A percentile compares a stretch with the other conserved stretches of the same genome.
Conservation (phyloP, 164 flowering plant species). For the Macadamia integrifolia region DNA sequence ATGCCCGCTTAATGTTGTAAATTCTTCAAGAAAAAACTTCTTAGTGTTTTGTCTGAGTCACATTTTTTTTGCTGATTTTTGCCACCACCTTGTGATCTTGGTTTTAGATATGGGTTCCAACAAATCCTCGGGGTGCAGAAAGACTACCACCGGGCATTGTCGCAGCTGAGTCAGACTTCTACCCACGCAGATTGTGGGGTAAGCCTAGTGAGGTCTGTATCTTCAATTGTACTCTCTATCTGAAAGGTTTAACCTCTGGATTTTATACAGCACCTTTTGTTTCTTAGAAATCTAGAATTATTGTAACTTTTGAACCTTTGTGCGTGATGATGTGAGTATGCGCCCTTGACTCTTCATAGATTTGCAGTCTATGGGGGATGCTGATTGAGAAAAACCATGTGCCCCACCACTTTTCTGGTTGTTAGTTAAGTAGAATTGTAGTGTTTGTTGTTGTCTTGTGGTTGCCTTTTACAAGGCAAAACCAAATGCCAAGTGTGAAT, state of each 20-base stretch:
- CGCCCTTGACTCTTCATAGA: background rate
- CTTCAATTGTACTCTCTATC: constrained; percentile 4
- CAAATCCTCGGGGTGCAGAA: constrained; percentile 96
- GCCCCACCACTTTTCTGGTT: background rate
- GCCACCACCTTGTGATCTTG: constrained; percentile 11
- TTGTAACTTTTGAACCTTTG: background rate
- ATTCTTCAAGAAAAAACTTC: too few species aligned
- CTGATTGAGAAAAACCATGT: too few species aligned
- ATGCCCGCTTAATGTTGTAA: too few species aligned
- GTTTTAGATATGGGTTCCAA: constrained; percentile 73
- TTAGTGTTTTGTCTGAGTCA: background rate
- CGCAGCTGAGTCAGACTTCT: constrained; percentile 67
- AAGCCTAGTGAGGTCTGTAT: constrained; percentile 75
- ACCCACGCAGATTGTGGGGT: constrained; percentile 85
- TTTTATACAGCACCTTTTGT: background rate
- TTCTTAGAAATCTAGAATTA: background rate
- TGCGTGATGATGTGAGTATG: background rate
- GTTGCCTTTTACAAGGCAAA: background rate
- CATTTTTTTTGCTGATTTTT: background rate
- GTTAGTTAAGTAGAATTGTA: background rate
- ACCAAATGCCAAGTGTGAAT: background rate
- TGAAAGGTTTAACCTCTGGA: background rate
- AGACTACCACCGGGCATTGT: constrained; percentile 76
- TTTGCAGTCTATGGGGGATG: background rate
- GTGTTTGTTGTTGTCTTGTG: background rate